Percentiles rank a stretch among this genome's conserved stretches.
Evolutionary conservation across 2,329 filamentous ascomycete genomes (phyloP).

Genomic region (Aspergillus tanneri): DNA sequence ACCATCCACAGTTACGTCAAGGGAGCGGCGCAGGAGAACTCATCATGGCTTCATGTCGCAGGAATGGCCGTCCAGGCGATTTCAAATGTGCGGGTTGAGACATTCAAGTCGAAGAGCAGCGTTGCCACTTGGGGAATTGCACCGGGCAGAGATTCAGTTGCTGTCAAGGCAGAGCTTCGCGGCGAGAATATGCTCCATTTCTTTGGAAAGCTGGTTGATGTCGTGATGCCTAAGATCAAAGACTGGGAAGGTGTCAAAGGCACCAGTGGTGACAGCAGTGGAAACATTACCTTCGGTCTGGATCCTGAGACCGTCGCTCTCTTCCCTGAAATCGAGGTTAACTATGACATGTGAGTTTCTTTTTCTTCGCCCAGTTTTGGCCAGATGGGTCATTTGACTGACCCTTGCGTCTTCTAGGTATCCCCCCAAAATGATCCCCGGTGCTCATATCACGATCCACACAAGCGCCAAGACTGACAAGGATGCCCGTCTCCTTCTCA

Average conservation of each 20-base stretch:
- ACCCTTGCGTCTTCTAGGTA: constrained; percentile 46
- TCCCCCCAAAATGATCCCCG: constrained; percentile 74
- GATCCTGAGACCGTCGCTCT: constrained; percentile 70
- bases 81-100: constrained; percentile 69
- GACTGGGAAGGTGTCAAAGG: constrained; percentile 84
- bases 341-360: constrained; percentile 77
- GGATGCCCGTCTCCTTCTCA: constrained; percentile 75
- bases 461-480: constrained; percentile 82
- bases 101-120: constrained; percentile 68
- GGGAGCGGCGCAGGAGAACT: constrained; percentile 65
- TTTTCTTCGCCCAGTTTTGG: background rate
- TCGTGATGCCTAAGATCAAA: constrained; percentile 93
- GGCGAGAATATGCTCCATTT: constrained; percentile 88
- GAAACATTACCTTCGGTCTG: constrained; percentile 84
- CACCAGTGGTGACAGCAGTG: constrained; percentile 78
- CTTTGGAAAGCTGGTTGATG: constrained; percentile 80
- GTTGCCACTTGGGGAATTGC: constrained; percentile 74
- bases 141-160: constrained; percentile 65
- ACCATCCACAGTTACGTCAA: constrained; percentile 77
- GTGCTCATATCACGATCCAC: constrained; percentile 78
- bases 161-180: constrained; percentile 73
- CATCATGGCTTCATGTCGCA: constrained; percentile 74
- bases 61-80: constrained; percentile 84
- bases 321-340: constrained; percentile 93
- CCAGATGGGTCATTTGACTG: background rate